A percentile compares a stretch with the other conserved stretches of the same genome.
phyloP scores from a whole-genome alignment of 2,329 filamentous ascomycete species.

The Ascochyta fabae region DNA sequence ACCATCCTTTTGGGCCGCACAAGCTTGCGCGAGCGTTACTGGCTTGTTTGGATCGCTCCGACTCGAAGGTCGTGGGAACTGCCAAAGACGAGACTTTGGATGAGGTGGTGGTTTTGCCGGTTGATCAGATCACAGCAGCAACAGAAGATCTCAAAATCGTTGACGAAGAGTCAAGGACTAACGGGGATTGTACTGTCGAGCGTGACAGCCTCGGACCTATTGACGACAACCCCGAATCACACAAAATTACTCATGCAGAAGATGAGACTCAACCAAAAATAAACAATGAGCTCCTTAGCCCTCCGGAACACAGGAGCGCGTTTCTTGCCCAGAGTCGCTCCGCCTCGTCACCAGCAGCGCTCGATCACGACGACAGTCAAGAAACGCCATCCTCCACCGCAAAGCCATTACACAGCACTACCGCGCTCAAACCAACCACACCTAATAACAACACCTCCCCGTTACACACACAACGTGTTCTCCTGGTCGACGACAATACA shows the following conservation, averaged over 20 bases:
- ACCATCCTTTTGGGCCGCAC: slow-evolving; percentile 48
- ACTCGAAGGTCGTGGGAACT: neutral
- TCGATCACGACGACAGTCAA: neutral
- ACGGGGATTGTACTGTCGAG: neutral
- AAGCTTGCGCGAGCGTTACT: slow-evolving; percentile 48
- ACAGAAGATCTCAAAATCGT: neutral
- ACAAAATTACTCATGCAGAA: neutral
- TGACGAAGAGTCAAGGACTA: neutral
- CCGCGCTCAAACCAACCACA: no score
- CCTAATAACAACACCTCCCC: no score
- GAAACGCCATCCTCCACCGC: neutral
- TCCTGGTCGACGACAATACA: slow-evolving; percentile 47
- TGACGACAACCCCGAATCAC: neutral
- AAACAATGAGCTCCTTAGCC: neutral
- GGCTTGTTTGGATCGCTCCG: slow-evolving; percentile 32
- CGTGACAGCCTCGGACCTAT: neutral
- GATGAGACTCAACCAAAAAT: neutral
- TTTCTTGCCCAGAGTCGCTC: neutral
- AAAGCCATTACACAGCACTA: no score
- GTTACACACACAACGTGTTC: slow-evolving; percentile 16
- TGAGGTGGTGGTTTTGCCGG: no score
- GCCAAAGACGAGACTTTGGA: neutral
- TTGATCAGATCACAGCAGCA: neutral
- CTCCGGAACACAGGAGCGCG: neutral
- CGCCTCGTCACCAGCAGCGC: neutral